A percentile compares a stretch with the other conserved stretches of the same genome.
phyloP scores from a whole-genome alignment of 176 grass and related monocot genomes.

The Eragrostis nindensis region DNA sequence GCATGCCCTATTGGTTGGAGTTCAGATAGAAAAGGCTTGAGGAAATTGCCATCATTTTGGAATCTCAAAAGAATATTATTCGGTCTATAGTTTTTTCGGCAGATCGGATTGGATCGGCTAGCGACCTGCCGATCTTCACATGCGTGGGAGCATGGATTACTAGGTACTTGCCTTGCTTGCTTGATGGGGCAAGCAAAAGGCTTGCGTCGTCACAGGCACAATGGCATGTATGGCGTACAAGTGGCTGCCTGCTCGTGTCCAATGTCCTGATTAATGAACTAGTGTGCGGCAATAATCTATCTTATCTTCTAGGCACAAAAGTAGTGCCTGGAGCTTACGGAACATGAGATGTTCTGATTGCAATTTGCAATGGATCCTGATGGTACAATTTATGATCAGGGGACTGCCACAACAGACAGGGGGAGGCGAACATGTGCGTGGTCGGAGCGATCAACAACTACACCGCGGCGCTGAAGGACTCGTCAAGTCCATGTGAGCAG shows the following conservation, averaged over 20 bases:
- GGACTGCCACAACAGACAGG: constrained; percentile 61
- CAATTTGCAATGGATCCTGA: too few species aligned
- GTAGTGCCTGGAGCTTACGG: not conserved
- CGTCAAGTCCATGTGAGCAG: constrained; percentile 48
- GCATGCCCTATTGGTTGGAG: not conserved
- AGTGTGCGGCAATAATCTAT: too few species aligned
- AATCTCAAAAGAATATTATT: not conserved
- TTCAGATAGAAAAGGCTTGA: not conserved
- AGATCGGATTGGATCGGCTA: not conserved
- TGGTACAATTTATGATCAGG: constrained; percentile 27
- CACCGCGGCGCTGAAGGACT: constrained; percentile 49
- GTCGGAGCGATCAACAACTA: constrained; percentile 85
- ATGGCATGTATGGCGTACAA: not conserved
- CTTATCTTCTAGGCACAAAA: too few species aligned
- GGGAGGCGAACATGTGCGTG: constrained; percentile 61
- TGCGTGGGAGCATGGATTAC: not conserved
- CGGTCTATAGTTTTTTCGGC: not conserved
- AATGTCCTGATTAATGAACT: not conserved
- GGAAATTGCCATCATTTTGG: not conserved
- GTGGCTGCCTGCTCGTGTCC: not conserved
- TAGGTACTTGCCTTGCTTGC: constrained; percentile 13
- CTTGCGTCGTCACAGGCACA: not conserved
- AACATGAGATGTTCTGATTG: too few species aligned
- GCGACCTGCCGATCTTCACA: not conserved
- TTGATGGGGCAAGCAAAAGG: constrained; percentile 2